Evolutionary conservation across 495 filamentous ascomycete genomes (phyloP).

Genomic region (Lophium mytilinum): DNA sequence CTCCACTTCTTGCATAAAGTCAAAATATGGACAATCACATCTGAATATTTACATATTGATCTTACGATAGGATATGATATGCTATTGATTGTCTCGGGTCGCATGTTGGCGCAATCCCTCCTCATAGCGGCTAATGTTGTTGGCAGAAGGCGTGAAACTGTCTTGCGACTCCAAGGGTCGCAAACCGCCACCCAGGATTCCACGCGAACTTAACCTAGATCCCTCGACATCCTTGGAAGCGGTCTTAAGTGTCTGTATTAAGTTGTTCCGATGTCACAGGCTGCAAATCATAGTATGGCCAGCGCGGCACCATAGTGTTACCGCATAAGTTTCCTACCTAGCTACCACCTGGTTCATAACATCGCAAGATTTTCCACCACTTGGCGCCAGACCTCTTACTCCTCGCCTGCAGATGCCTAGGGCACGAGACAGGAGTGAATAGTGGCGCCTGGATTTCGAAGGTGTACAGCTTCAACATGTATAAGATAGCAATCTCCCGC

Average conservation of each 20-base stretch:
- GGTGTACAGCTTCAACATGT: too few species aligned
- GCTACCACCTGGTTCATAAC: slow-evolving; percentile 9
- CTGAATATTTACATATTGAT: background rate
- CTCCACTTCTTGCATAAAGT: slow-evolving; percentile 6
- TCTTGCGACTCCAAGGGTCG: slow-evolving; percentile 6
- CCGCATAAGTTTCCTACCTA: slow-evolving; percentile 18
- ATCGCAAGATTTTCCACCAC: slow-evolving; percentile 1
- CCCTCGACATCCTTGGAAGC: slow-evolving; percentile 6
- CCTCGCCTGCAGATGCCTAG: background rate
- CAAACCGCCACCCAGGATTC: slow-evolving; percentile 4
- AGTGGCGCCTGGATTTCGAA: too few species aligned
- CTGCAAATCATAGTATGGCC: slow-evolving; percentile 15
- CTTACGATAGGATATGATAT: background rate
- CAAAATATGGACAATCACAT: background rate
- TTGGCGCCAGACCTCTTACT: slow-evolving; percentile 2
- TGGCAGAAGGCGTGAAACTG: slow-evolving; percentile 16
- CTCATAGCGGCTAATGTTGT: slow-evolving; percentile 18
- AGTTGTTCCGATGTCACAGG: slow-evolving; percentile 15
- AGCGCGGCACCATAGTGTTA: slow-evolving; percentile 9
- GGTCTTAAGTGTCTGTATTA: slow-evolving; percentile 3
- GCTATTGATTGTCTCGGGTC: slow-evolving; percentile 1
- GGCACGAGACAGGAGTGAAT: background rate
- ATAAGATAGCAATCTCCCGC: too few species aligned
- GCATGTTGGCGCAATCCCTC: slow-evolving; percentile 13
- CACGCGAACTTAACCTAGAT: background rate